These are phyloP conservation scores for Eucalyptus viminalis DNA, from an alignment of 345 rosid species.

Conservation along the genomic window DNA sequence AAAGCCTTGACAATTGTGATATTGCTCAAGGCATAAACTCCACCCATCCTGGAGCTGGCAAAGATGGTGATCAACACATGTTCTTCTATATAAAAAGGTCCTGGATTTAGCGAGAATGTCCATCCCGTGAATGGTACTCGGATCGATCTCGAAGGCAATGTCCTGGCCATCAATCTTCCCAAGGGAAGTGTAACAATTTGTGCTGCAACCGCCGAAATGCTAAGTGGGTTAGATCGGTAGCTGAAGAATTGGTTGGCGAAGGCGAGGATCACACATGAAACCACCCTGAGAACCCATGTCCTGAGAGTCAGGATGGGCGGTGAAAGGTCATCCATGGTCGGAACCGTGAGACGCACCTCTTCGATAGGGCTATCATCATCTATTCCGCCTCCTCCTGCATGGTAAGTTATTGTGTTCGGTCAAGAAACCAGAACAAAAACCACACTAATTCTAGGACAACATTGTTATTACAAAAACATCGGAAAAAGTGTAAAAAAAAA, in stretches of 20 bases:
- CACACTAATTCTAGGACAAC: neutral
- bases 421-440: too few relatives aligned
- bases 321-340: conserved; percentile 38
- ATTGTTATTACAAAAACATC: too few relatives aligned
- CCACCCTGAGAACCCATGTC: conserved; percentile 41
- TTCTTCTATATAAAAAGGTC: neutral
- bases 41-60: accelerated
- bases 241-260: conserved; percentile 44
- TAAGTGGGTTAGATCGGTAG: conserved; percentile 29
- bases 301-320: conserved; percentile 26
- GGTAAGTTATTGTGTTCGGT: neutral
- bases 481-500: too few relatives aligned
- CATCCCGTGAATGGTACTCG: conserved; percentile 10
- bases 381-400: conserved; percentile 6
- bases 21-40: too few relatives aligned
- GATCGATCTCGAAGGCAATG: conserved; percentile 18
- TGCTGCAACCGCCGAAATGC: conserved; percentile 14
- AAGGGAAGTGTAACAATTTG: conserved; percentile 34
- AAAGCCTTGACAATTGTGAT: too few relatives aligned
- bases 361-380: conserved; percentile 45
- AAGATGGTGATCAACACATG: too few relatives aligned
- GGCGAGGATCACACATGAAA: conserved; percentile 30
- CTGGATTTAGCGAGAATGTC: conserved; percentile 37
- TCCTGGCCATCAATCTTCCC: conserved; percentile 38
- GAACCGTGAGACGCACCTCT: conserved; percentile 43